Base-by-base conservation (phyloP, 768 basidiomycete genomes). In the Russula virescens region DNA sequence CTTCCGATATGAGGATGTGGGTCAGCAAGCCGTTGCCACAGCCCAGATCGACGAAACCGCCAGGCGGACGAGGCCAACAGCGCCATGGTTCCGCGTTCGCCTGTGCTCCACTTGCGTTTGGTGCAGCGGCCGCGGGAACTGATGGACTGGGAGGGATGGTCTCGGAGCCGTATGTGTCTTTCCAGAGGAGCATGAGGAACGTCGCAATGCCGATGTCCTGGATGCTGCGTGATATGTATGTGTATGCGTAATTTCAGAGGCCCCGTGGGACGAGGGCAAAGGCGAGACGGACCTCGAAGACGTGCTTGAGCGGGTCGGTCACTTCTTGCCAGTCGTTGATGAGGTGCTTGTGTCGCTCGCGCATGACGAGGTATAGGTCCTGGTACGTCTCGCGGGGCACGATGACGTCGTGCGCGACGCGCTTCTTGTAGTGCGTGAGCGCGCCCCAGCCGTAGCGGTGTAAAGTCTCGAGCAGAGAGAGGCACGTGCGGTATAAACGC, bases 151-250 rank as follows among this genome's bases (percentile, higher is more conserved):
- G 9, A 16, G 43, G 51, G 40, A 55, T 21, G 28, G 60, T 54
- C 25, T 43, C 45, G 10, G 58, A 35, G 49, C 43, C 69, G 69
- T 84, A 96, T 16, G 84, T 85, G 40, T 83, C 78, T 68, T 88
- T 91, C 96, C 96, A 98, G 4, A 98, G 75, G 0, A 96, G 80
- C 75, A 98, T 92, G 28, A 98, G 78, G 72, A 90, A 98, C 1
- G 93, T 92, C 2, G 94, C 94, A 47, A 98, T 95, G 18, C 92
- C 92, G 40, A 98, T 92, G 71, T 98, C 96, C 89, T 96, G 18
- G 68, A 35, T 21, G 7, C 16, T 25, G 19, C 25, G 38, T 55
- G 38, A 38, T 38, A 38, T 38, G 38, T 38, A 38, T 38, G 10
- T 14, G 2, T 38, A 14, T 38, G 13, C 10, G 13, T 21, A 19